Evolutionary conservation across 768 basidiomycete genomes (phyloP).

Genomic region (Phaeotremella skinneri): DNA sequence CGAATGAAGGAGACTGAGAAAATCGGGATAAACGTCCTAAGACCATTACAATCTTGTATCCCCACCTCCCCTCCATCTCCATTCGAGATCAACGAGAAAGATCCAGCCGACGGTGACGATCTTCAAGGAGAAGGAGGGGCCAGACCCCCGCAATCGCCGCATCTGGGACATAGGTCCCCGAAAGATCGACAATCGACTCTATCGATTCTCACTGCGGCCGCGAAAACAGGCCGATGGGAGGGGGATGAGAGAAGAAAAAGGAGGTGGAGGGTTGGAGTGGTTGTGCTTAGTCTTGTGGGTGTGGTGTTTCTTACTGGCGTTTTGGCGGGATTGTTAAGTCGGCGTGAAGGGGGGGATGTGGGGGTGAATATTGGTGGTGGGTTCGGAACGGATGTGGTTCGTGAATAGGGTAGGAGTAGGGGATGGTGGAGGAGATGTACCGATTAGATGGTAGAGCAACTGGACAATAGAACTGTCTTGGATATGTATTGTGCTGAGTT

Average conservation of each 20-base stretch:
- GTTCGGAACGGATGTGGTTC: no score
- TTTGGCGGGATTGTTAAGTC: slow-evolving; percentile 1
- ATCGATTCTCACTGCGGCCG: neutral
- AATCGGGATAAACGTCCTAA: neutral
- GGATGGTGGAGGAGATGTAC: no score
- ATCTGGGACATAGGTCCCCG: neutral
- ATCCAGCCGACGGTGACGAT: neutral
- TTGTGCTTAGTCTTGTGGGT: neutral
- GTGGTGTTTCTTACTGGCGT: neutral
- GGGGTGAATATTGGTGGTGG: neutral
- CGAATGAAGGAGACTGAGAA: neutral
- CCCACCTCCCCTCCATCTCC: neutral
- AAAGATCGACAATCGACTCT: neutral
- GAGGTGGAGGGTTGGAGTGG: neutral
- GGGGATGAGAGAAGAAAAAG: neutral
- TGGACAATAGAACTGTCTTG: no score
- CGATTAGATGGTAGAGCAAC: no score
- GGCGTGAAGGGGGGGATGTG: neutral
- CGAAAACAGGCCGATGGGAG: neutral
- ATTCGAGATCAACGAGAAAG: neutral
- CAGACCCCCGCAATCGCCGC: neutral
- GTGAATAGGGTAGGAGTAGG: no score
- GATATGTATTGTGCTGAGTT: no score
- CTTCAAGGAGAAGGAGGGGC: neutral
- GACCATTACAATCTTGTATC: neutral